Conservation (phyloP, 2,329 filamentous ascomycete genomes). For the Orbilia quercus region DNA sequence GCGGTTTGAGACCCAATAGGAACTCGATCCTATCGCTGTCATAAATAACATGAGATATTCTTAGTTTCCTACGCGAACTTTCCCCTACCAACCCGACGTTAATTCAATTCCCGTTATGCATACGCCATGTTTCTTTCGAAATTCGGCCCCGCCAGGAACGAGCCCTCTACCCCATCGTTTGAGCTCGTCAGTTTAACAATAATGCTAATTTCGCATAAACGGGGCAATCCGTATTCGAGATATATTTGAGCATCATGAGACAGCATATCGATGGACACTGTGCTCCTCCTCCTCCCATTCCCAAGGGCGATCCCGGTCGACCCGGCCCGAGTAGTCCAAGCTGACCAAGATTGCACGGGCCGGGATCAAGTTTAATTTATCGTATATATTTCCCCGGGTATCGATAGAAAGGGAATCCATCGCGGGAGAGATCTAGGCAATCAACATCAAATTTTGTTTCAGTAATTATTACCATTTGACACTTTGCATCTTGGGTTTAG, state of each 20-base stretch:
- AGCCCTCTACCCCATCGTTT: not conserved
- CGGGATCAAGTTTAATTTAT: not conserved
- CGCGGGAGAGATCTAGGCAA: slow-evolving; percentile 29
- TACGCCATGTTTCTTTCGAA: not conserved
- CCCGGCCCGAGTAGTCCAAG: not conserved
- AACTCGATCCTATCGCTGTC: not conserved
- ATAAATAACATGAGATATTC: slow-evolving; percentile 13
- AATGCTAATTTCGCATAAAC: not conserved
- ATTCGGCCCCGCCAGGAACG: slow-evolving; percentile 1
- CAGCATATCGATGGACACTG: not conserved
- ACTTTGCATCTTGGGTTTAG: slow-evolving; percentile 48
- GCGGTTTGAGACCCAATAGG: slow-evolving; percentile 1
- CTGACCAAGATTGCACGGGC: not conserved
- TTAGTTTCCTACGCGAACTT: slow-evolving; percentile 20
- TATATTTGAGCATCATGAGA: slow-evolving; percentile 18
- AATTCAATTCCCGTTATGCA: slow-evolving; percentile 22
- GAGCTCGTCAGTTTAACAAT: no score
- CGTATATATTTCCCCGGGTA: slow-evolving; percentile 7
- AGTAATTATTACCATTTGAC: slow-evolving; percentile 13
- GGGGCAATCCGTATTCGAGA: slow-evolving; percentile 1
- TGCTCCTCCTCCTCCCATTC: not conserved
- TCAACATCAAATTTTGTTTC: slow-evolving; percentile 26
- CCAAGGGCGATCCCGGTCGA: not conserved
- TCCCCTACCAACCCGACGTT: slow-evolving; percentile 31
- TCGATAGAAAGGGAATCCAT: slow-evolving; percentile 32